phyloP scores from a whole-genome alignment of 2,329 filamentous ascomycete species.

The Helminthosporium solani region DNA sequence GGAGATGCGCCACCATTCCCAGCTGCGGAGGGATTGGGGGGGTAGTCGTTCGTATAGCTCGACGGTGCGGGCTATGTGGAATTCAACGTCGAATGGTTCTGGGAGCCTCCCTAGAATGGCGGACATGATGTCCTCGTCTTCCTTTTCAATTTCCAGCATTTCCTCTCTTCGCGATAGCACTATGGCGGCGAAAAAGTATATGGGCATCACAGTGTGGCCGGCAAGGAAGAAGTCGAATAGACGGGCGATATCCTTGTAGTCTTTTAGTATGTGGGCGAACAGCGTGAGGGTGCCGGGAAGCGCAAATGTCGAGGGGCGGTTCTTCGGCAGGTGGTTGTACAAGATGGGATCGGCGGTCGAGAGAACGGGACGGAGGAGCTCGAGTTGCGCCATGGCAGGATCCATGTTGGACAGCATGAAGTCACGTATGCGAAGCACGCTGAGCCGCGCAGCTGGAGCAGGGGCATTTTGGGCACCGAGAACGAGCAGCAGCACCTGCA shows the following conservation, averaged over 20 bases:
- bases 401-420: slow-evolving; percentile 92
- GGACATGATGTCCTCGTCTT: slow-evolving; percentile 84
- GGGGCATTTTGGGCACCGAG: slow-evolving; percentile 64
- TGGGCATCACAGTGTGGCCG: slow-evolving; percentile 78
- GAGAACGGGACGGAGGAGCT: slow-evolving; percentile 81
- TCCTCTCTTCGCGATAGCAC: slow-evolving; percentile 78
- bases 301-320: slow-evolving; percentile 81
- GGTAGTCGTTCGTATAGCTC: slow-evolving; percentile 66
- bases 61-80: slow-evolving; percentile 67
- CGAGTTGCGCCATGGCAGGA: slow-evolving; percentile 81
- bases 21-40: slow-evolving; percentile 65
- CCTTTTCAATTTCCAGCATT: slow-evolving; percentile 76
- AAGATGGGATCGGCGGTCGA: slow-evolving; percentile 69
- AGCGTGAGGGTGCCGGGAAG: slow-evolving; percentile 91
- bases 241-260: slow-evolving; percentile 82
- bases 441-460: slow-evolving; percentile 73
- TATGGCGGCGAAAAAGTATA: slow-evolving; percentile 82
- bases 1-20: slow-evolving; percentile 72
- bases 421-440: slow-evolving; percentile 86
- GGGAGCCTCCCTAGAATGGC: slow-evolving; percentile 85
- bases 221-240: slow-evolving; percentile 92
- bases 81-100: slow-evolving; percentile 75
- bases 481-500: slow-evolving; percentile 89
- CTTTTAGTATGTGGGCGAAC: slow-evolving; percentile 93
- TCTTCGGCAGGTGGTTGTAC: slow-evolving; percentile 71